Evolutionary conservation across 306 rosid species (phyloP).

Genomic region (Gastrolobium villosum): DNA sequence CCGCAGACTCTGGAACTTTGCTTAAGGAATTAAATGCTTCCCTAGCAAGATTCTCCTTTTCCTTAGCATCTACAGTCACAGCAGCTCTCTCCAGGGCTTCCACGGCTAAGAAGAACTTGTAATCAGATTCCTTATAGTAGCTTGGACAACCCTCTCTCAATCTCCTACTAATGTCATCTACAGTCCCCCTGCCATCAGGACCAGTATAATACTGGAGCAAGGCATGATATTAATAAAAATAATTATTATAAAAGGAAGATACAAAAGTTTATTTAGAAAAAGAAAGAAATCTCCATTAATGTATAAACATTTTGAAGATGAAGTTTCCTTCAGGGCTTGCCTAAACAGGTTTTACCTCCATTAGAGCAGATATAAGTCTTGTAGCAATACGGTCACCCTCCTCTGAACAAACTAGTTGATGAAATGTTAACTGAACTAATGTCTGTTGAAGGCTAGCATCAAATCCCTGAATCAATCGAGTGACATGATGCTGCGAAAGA

Average conservation of each 20-base stretch:
- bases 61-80: constrained; percentile 69
- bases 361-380: constrained; percentile 85
- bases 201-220: constrained; percentile 87
- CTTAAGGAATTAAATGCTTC: constrained; percentile 88
- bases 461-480: constrained; percentile 90
- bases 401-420: constrained; percentile 93
- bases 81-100: constrained; percentile 98
- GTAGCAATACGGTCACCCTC: constrained; percentile 94
- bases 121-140: constrained; percentile 97
- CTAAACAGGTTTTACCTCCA: constrained; percentile 80
- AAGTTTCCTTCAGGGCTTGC: constrained; percentile 45
- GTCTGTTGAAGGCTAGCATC: constrained; percentile 71
- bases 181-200: constrained; percentile 99
- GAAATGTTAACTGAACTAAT: constrained; percentile 86
- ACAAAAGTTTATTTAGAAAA: constrained; percentile 24
- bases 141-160: constrained; percentile 98
- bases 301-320: not conserved
- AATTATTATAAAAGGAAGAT: constrained; percentile 42
- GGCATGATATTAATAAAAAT: constrained; percentile 40
- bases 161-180: constrained; percentile 92
- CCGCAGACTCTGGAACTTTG: constrained; percentile 97
- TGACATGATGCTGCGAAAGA: constrained; percentile 93
- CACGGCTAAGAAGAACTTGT: constrained; percentile 95
- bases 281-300: constrained; percentile 29
- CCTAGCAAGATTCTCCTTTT: constrained; percentile 86